Conservation (phyloP, 257 asterid genomes). For the Plantago major region DNA sequence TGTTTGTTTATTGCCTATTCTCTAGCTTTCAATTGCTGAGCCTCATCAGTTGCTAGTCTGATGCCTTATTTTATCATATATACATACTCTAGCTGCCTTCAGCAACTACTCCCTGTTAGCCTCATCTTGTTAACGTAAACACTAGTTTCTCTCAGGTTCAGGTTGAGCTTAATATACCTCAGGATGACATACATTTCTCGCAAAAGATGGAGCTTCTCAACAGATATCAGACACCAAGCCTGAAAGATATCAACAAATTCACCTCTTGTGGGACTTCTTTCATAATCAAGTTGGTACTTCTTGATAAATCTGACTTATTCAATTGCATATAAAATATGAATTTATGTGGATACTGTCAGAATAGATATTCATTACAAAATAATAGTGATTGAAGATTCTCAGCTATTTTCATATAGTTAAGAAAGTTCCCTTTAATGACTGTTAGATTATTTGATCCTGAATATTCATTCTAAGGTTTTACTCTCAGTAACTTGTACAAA, state of each 20-base stretch:
- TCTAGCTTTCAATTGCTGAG: no score
- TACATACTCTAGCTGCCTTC: background rate
- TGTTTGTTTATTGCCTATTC: no score
- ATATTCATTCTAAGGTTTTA: background rate
- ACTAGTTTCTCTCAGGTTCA: conserved; percentile 39
- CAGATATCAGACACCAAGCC: conserved; percentile 32
- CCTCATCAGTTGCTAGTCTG: background rate
- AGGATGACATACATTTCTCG: conserved; percentile 40
- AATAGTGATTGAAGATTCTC: background rate
- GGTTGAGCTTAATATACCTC: conserved; percentile 49
- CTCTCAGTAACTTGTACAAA: background rate
- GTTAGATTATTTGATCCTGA: background rate
- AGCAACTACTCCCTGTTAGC: conserved; percentile 5
- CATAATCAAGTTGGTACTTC: conserved; percentile 45
- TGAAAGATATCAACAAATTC: conserved; percentile 43
- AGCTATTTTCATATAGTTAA: background rate
- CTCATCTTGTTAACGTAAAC: background rate
- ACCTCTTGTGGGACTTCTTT: conserved; percentile 43
- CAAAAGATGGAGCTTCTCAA: conserved; percentile 61
- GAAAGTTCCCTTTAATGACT: conserved; percentile 3
- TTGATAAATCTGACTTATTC: background rate
- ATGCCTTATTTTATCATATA: background rate
- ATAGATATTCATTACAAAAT: background rate
- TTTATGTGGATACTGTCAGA: background rate
- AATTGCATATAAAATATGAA: background rate